Evolutionary conservation across 768 basidiomycete genomes (phyloP).

Genomic region (Suillus ampliporus): DNA sequence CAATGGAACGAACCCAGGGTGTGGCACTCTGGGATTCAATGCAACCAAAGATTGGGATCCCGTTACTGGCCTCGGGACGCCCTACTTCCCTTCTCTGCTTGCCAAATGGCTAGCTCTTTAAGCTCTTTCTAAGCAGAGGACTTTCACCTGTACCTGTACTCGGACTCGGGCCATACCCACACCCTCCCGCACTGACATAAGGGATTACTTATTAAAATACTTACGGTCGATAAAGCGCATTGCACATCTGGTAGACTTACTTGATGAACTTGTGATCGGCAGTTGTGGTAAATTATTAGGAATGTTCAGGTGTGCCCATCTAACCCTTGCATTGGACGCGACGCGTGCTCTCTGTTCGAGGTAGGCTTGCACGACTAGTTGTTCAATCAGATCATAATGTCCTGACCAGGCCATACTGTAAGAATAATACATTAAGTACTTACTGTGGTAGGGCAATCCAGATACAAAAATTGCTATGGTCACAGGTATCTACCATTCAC

Average conservation of each 20-base stretch:
- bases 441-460: neutral
- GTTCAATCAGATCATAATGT: too few species aligned
- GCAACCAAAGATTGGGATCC: conserved; percentile 39
- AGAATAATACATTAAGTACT: too few species aligned
- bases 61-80: conserved; percentile 58
- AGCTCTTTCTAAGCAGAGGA: neutral
- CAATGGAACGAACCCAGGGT: conserved; percentile 51
- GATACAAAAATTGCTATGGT: too few species aligned
- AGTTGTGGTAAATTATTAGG: too few species aligned
- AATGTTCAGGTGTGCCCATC: neutral
- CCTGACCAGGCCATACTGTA: neutral
- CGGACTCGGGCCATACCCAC: neutral
- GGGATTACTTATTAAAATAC: neutral
- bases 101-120: conserved; percentile 36
- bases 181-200: neutral
- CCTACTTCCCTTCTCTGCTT: conserved; percentile 43
- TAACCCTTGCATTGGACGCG: neutral
- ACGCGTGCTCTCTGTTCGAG: conserved; percentile 14
- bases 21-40: conserved; percentile 44
- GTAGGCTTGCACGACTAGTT: conserved; percentile 22
- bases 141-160: neutral
- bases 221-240: neutral
- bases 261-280: neutral
- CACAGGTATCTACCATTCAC: too few species aligned
- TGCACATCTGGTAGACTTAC: too few species aligned